Percentiles rank a stretch among this genome's conserved stretches.
Conservation (phyloP, 1,139 yeast genomes). For the Petasospora rhodanensis region DNA sequence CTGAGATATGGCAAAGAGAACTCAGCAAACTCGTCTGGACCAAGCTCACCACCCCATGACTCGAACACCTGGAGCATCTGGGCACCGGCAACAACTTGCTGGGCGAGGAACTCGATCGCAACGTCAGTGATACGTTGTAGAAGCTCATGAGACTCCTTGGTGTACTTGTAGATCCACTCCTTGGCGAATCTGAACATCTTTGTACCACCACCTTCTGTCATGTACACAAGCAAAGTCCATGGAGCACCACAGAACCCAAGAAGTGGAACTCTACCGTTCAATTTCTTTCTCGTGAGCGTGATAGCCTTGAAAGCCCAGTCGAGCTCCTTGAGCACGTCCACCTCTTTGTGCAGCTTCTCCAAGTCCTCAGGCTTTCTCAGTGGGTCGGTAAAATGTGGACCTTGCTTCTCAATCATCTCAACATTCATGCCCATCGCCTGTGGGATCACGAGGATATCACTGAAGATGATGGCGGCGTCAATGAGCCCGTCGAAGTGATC, state of each 20-base stretch:
- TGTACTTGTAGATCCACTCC: conserved; percentile 83
- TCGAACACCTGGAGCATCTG: conserved; percentile 96
- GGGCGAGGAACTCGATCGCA: conserved; percentile 87
- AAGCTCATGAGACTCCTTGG: conserved; percentile 65
- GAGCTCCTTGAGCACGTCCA: conserved; percentile 70
- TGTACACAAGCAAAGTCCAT: conserved; percentile 93
- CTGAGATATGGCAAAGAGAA: conserved; percentile 85
- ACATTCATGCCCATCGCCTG: conserved; percentile 98
- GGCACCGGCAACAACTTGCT: conserved; percentile 96
- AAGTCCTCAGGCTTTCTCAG: conserved; percentile 71
- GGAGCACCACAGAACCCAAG: conserved; percentile 98
- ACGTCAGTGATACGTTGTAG: conserved; percentile 81
- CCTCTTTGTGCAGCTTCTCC: conserved; percentile 48
- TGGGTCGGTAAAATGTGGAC: conserved; percentile 91
- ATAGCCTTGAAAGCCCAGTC: conserved; percentile 96
- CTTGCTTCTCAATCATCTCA: conserved; percentile 90
- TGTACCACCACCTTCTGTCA: conserved; percentile 98
- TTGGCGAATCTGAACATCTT: conserved; percentile 87
- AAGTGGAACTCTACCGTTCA: conserved; percentile 87
- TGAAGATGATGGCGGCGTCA: conserved; percentile 95
- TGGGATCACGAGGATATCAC: conserved; percentile 93
- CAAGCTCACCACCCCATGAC: conserved; percentile 97
- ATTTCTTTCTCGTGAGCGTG: conserved; percentile 76
- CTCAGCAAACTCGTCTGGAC: conserved; percentile 81
- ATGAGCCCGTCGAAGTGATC: conserved; percentile 83